Evolutionary conservation across 306 rosid genomes (phyloP).

Genomic region (Acacia melanoxylon): DNA sequence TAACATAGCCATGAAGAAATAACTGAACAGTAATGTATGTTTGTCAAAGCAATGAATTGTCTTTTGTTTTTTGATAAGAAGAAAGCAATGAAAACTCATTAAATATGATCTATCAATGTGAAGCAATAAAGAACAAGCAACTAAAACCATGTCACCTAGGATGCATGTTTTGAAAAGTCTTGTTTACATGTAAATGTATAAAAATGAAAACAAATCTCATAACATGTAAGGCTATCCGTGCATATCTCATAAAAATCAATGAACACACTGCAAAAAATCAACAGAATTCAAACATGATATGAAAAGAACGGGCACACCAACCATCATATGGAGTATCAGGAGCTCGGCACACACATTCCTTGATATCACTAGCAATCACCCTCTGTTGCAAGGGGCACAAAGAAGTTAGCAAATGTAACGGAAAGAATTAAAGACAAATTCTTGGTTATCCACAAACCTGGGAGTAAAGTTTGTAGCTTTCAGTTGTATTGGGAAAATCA

Average conservation of each 20-base stretch:
- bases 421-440: constrained; percentile 31
- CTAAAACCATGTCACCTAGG: neutral
- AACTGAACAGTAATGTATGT: neutral
- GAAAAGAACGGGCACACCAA: constrained; percentile 42
- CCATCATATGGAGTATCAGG: constrained; percentile 99
- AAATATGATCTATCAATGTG: neutral
- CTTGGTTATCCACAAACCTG: constrained; percentile 66
- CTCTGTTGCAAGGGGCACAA: constrained; percentile 61
- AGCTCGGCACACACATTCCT: constrained; percentile 96
- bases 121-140: neutral
- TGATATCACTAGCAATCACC: constrained; percentile 93
- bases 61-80: neutral
- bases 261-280: constrained; percentile 16
- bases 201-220: neutral
- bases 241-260: neutral
- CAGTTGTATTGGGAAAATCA: constrained; percentile 90
- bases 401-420: constrained; percentile 29
- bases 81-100: constrained; percentile 17
- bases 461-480: constrained; percentile 87
- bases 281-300: constrained; percentile 16
- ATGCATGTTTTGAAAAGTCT: neutral
- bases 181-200: neutral
- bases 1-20: constrained; percentile 24
- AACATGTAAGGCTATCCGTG: neutral
- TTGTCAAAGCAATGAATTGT: constrained; percentile 6